A percentile compares a stretch with the other conserved stretches of the same genome.
Evolutionary conservation across 768 basidiomycete genomes (phyloP).

Genomic region (Sporobolomyces roseus): DNA sequence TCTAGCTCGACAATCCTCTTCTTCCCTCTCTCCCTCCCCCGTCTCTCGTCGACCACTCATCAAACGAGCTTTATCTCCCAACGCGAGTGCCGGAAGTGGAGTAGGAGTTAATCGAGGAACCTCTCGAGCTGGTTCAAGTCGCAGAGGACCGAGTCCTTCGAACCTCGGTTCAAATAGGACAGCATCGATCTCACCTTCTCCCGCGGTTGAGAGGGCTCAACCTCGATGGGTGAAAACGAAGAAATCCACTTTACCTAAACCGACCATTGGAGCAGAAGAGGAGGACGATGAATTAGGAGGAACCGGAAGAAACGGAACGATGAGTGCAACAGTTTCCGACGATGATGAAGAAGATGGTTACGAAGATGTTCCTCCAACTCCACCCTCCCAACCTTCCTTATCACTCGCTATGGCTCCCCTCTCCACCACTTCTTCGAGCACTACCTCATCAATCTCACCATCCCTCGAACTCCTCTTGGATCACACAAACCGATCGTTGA

Average conservation of each 20-base stretch:
- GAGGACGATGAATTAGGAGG: slow-evolving; percentile 5
- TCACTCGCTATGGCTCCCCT: slow-evolving; percentile 1
- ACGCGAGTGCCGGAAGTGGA: background rate
- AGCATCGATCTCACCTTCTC: slow-evolving; percentile 2
- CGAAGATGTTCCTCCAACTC: background rate
- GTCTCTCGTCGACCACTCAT: background rate
- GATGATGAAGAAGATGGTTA: slow-evolving; percentile 1
- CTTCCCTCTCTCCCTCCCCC: slow-evolving; percentile 16
- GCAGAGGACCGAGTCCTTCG: background rate
- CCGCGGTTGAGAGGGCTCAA: background rate
- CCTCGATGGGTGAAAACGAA: background rate
- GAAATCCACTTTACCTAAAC: background rate
- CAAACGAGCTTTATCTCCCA: background rate
- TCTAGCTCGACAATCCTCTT: background rate
- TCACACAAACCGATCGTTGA: slow-evolving; percentile 5
- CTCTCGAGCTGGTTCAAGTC: too few species aligned
- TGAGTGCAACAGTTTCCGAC: slow-evolving; percentile 7
- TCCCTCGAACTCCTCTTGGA: slow-evolving; percentile 4
- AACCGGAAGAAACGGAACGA: background rate
- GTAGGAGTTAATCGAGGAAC: background rate
- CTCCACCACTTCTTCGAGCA: background rate
- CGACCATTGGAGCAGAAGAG: background rate
- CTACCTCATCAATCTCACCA: background rate
- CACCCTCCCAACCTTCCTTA: slow-evolving; percentile 6
- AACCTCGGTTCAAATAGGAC: background rate